phyloP scores from a whole-genome alignment of 2,329 filamentous ascomycete genomes.

The Grosmannia penicillata region DNA sequence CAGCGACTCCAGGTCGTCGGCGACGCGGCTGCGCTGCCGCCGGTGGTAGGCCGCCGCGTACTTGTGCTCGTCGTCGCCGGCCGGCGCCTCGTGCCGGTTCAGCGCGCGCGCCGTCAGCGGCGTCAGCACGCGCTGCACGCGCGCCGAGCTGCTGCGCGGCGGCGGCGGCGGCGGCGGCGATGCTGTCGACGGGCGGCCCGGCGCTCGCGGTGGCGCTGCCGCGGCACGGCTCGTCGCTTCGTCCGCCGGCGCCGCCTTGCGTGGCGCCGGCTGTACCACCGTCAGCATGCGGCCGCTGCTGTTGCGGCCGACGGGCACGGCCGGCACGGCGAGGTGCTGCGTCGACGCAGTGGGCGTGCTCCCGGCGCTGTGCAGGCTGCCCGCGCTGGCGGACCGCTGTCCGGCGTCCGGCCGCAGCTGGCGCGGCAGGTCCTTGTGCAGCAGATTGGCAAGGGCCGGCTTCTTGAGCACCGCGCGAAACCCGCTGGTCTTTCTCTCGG shows the following conservation, averaged over 20 bases:
- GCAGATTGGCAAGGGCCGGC: constrained; percentile 30
- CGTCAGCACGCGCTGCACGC: constrained; percentile 3
- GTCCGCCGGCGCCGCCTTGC: neutral
- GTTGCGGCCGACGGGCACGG: neutral
- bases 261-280: neutral
- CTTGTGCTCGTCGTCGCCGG: neutral
- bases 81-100: constrained; percentile 7
- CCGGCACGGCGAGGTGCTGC: neutral
- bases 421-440: constrained; percentile 15
- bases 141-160: neutral
- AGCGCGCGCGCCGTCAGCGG: constrained; percentile 10
- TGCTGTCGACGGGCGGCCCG: too few species aligned
- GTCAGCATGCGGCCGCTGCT: constrained; percentile 4
- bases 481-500: constrained; percentile 24
- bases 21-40: constrained; percentile 1
- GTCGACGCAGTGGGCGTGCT: too few species aligned
- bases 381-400: neutral
- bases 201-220: neutral
- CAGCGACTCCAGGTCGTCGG: constrained; percentile 31
- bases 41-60: constrained; percentile 1
- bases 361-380: neutral
- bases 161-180: neutral
- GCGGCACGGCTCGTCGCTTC: too few species aligned
- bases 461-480: constrained; percentile 37
- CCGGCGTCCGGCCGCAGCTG: neutral